Base-by-base conservation (phyloP, 768 basidiomycete species). In the Infundibulicybe gibba region DNA sequence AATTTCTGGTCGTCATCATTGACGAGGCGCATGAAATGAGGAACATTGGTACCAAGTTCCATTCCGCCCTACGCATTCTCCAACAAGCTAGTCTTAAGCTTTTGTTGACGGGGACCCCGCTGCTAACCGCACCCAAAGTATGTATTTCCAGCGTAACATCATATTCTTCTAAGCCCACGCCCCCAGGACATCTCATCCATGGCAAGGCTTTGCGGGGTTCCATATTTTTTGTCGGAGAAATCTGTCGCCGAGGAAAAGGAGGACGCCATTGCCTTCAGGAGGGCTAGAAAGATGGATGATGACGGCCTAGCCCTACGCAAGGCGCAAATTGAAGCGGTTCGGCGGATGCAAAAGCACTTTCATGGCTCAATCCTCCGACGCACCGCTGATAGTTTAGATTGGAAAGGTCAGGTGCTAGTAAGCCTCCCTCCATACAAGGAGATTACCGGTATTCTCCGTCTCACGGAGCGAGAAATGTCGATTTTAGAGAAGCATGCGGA, bases 31-130 rank as follows among this genome's bases (percentile, higher is more conserved):
- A 65, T 9, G 40, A 42, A 3, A 57, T 58, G 8, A 44, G 59
- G 0, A 65, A 63, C 39, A 32, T 40, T 0, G 57, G 52, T 2
- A 13, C 49, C 0, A 53, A 48, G 19, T 58, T 62, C 30, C 46
- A 37, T 0, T 31, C 59, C 5, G 54, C 44, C 0, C 46, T 61
- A 1, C 32, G 32, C 2, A 40, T 63, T n/a, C 43, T 52, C 2
- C 31, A 52, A 8, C 47, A 43, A 10, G n/a, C 47, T 0, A 12
- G 37, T 6, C 20, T 61, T 0, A 44, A 48, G 1, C 16, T 65
- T 1, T 45, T 59, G 2, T 44, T 61, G 39, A 64, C 64, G 1
- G 66, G 59, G 0, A 67, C 64, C 0, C 64, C 66, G 0, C 49
- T 67, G 1, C 64, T 60, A 33, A 65, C 61, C 0, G 47, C 55